Base-by-base conservation (phyloP, 1,284 basidiomycete species). In the Coriolopsis trogii region DNA sequence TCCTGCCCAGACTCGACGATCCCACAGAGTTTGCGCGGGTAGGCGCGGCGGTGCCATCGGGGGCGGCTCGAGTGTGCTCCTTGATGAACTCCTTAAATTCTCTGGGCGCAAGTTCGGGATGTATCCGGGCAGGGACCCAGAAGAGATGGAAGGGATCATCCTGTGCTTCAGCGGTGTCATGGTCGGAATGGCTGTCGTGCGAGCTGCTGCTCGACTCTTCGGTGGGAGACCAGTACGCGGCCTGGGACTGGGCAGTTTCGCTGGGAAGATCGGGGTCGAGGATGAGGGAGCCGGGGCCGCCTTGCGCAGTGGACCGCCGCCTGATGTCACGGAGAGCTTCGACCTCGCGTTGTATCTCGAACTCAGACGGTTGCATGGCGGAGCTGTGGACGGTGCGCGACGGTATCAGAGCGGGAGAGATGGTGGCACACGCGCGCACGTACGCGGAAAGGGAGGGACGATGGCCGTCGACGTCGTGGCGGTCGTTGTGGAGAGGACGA, bases 81-180 rank as follows among this genome's bases (percentile, higher is more conserved):
- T 95, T 92, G 61, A 99, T 84, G 67, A 98, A 98, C 24, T 87
- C 87, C 53, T 93, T 87, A 72, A 99, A 99, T 72, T 98, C 94
- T 45, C 87, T 87, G 9, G 97, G 97, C 1, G 95, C 96, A 66
- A 99, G 91, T 75, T 99, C 96, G 18, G 96, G 97, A 68, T 99
- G 96, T 20, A 98, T 78, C 49, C 90, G 85, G 13, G 96, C 96
- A 33, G 96, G 96, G 15, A 99, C 93, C 96, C 96, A 99, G 77
- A 98, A 98, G 54, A 98, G 84, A 70, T 93, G 87, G 63, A 85
- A 84, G 8, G 88, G 87, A 73, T 93, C 89, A 63, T 89, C 85
- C 70, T 52, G 52, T 1, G 49, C 49, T 18, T 42, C 42, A 33
- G 45, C 52, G 15, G 58, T 50, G 36, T 46, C 46, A 21, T 36